Conservation (phyloP, 129 eudicot genomes). For the carrot (Daucus carota) region DH1_v3.0 NC_030382.2:43552001-43552500, state of each 20-base stretch:
- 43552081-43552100: slow-evolving; percentile 81
- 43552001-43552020: slow-evolving; percentile 75
- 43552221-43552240: slow-evolving; percentile 69
- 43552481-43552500: too few species aligned
- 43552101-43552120: slow-evolving; percentile 67
- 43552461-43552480: too few species aligned
- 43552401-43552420: background rate
- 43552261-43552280: slow-evolving; percentile 87
- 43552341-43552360: background rate
- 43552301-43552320: background rate
- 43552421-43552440: background rate
- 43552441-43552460: background rate
- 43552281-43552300: slow-evolving; percentile 12
- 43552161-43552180: slow-evolving; percentile 91
- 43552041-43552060: slow-evolving; percentile 88
- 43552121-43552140: slow-evolving; percentile 82
- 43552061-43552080: slow-evolving; percentile 95
- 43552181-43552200: slow-evolving; percentile 86
- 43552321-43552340: background rate
- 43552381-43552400: background rate
- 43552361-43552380: background rate
- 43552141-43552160: slow-evolving; percentile 90
- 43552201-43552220: slow-evolving; percentile 87
- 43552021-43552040: slow-evolving; percentile 84
- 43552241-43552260: slow-evolving; percentile 89